Conservation (phyloP, 805 yeast species). For the Ogataea neopini region DNA sequence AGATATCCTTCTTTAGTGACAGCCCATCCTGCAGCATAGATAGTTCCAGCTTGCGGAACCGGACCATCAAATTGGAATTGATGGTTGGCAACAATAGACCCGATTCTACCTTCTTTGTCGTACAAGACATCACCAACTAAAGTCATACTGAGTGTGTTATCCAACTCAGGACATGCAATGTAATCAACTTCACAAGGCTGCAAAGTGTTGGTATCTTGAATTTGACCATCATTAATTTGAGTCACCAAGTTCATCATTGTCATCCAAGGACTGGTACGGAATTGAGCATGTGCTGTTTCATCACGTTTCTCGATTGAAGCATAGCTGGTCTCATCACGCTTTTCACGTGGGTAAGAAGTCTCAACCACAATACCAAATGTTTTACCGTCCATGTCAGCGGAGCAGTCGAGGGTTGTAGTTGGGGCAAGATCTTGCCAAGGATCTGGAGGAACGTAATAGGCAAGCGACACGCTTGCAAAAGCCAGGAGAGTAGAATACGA, state of each 20-base stretch:
- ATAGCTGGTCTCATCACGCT: not conserved
- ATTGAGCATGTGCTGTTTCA: not conserved
- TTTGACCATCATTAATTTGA: conserved; percentile 2
- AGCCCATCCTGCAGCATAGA: conserved; percentile 6
- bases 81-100: conserved; percentile 4
- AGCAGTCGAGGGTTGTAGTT: not conserved
- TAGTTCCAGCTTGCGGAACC: conserved; percentile 5
- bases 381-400: conserved; percentile 1
- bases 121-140: conserved; percentile 2
- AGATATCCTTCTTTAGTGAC: conserved; percentile 4
- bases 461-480: not conserved
- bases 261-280: conserved; percentile 7
- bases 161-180: conserved; percentile 2
- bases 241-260: conserved; percentile 5
- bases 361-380: conserved; percentile 4
- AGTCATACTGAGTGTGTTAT: conserved; percentile 5
- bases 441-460: conserved; percentile 2
- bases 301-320: not conserved
- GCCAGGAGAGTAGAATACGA: not conserved
- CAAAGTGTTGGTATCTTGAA: conserved; percentile 5
- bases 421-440: conserved; percentile 4
- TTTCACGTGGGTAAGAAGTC: not conserved
- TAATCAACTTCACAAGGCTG: conserved; percentile 4
- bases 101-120: conserved; percentile 5
- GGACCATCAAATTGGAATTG: conserved; percentile 6